Conservation (phyloP, 2,329 filamentous ascomycete genomes). For the Penicillium sp. region DNA sequence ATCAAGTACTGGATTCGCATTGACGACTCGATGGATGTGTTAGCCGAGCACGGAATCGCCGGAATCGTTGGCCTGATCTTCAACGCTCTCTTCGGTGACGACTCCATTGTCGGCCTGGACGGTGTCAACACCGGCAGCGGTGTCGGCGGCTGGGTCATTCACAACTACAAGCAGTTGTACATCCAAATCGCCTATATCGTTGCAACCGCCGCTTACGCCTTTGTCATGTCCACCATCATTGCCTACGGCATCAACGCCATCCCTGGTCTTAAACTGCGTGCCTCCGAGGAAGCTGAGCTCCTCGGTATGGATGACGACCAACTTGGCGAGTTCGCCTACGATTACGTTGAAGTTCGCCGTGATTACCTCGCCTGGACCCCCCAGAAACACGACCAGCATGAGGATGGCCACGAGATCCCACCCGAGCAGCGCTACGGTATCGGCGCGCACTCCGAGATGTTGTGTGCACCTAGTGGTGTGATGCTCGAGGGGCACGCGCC, state of each 20-base stretch:
- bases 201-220: conserved; percentile 61
- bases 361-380: conserved; percentile 50
- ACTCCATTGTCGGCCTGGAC: conserved; percentile 69
- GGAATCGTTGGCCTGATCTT: conserved; percentile 75
- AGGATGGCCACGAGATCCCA: conserved; percentile 51
- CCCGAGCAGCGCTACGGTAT: conserved; percentile 58
- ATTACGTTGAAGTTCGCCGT: conserved; percentile 49
- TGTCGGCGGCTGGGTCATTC: conserved; percentile 64
- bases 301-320: conserved; percentile 56
- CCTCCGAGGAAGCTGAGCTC: conserved; percentile 62
- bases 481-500: conserved; percentile 23
- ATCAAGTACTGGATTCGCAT: conserved; percentile 71
- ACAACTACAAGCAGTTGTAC: conserved; percentile 65
- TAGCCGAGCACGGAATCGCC: conserved; percentile 81
- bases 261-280: conserved; percentile 65
- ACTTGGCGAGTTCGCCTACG: conserved; percentile 49
- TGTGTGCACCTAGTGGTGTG: conserved; percentile 44
- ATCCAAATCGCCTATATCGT: conserved; percentile 66
- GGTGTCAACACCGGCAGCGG: conserved; percentile 50
- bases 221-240: conserved; percentile 63
- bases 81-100: conserved; percentile 70
- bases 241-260: conserved; percentile 66
- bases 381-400: conserved; percentile 39
- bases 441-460: conserved; percentile 54
- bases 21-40: conserved; percentile 84